Conservation (phyloP, 2,329 filamentous ascomycete genomes). For the Lecanosticta acicola region DNA sequence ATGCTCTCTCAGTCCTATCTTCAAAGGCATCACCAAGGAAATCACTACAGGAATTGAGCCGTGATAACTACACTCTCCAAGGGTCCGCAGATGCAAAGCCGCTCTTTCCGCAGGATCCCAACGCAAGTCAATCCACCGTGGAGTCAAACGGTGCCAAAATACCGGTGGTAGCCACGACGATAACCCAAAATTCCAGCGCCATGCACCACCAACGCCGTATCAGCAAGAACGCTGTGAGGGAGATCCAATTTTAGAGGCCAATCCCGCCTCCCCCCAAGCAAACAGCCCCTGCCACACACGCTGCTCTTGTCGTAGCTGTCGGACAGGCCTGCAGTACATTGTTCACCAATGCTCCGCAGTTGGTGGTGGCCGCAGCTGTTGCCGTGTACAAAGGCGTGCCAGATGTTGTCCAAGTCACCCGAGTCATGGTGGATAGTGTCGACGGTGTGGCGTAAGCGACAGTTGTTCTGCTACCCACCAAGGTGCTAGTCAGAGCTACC, state of each 20-base stretch:
- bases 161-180: too few species aligned
- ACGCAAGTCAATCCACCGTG: too few species aligned
- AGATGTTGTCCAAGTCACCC: not conserved
- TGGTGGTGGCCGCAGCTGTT: not conserved
- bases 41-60: constrained; percentile 22
- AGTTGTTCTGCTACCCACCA: constrained; percentile 1
- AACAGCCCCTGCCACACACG: not conserved
- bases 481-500: not conserved
- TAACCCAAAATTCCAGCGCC: too few species aligned
- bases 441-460: not conserved
- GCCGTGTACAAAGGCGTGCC: not conserved
- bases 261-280: not conserved
- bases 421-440: constrained; percentile 2
- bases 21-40: constrained; percentile 53
- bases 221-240: too few species aligned
- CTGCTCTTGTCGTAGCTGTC: not conserved
- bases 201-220: too few species aligned
- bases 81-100: not conserved
- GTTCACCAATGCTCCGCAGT: not conserved
- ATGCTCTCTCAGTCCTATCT: constrained; percentile 66
- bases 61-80: constrained; percentile 7
- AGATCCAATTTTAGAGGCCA: too few species aligned
- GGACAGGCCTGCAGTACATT: not conserved
- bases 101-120: too few species aligned
- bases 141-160: too few species aligned